phyloP scores from a whole-genome alignment of 257 asterid species.

The Solanum piurae region DNA sequence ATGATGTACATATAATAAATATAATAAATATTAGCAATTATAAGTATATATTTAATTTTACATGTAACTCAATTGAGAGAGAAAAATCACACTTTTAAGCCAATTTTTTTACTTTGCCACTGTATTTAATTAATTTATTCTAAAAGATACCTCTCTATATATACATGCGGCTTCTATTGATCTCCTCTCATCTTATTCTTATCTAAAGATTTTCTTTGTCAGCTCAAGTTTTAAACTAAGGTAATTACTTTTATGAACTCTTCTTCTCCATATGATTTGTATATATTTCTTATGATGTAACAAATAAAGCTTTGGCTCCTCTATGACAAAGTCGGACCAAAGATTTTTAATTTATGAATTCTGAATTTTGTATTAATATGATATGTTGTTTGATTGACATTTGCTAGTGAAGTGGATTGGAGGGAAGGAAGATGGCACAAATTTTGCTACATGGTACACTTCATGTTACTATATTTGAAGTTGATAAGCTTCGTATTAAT shows the following conservation, averaged over 20 bases:
- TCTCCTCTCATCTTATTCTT: not conserved
- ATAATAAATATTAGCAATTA: not conserved
- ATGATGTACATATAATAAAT: too few species aligned
- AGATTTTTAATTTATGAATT: not conserved
- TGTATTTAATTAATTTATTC: not conserved
- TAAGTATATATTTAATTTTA: not conserved
- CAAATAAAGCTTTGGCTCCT: not conserved
- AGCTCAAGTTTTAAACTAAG: not conserved
- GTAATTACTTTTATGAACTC: not conserved
- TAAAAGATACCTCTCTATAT: not conserved
- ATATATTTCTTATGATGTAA: not conserved
- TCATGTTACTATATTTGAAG: conserved; percentile 24
- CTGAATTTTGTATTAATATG: not conserved
- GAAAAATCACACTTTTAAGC: not conserved
- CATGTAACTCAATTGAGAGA: not conserved
- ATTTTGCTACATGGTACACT: conserved; percentile 28
- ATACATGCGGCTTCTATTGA: not conserved
- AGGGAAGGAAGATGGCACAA: conserved; percentile 17
- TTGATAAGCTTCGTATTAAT: conserved; percentile 16
- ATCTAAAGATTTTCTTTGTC: not conserved
- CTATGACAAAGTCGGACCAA: rapidly evolving
- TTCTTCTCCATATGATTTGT: not conserved
- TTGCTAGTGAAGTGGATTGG: not conserved
- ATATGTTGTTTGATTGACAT: not conserved
- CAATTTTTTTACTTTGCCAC: not conserved